A percentile compares a stretch with the other conserved stretches of the same genome.
Conservation (phyloP, 116 monocot species). For the Trichopus zeylanicus region DNA sequence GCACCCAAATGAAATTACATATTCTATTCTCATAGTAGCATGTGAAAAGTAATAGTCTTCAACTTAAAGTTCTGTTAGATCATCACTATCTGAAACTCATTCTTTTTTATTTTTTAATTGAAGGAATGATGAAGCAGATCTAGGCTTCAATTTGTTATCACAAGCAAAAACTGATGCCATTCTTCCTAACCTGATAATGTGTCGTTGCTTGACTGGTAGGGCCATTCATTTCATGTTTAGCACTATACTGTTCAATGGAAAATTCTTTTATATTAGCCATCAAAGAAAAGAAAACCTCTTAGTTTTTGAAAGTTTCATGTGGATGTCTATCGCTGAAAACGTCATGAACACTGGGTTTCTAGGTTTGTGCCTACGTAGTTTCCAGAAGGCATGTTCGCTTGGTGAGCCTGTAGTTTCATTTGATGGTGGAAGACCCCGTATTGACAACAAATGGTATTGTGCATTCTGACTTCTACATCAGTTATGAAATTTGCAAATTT, state of each 20-base stretch:
- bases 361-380: conserved; percentile 73
- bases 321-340: not conserved
- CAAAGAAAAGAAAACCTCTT: not conserved
- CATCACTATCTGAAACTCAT: not conserved
- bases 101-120: conserved; percentile 10
- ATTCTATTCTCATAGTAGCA: conserved; percentile 68
- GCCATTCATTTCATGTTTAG: not conserved
- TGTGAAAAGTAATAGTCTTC: conserved; percentile 74
- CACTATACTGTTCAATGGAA: not conserved
- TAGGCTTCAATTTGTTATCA: conserved; percentile 52
- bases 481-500: not conserved
- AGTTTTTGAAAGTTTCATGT: not conserved
- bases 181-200: conserved; percentile 58
- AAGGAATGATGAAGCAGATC: conserved; percentile 75
- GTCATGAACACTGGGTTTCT: conserved; percentile 4
- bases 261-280: not conserved
- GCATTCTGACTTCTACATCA: not conserved
- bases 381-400: conserved; percentile 43
- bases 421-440: conserved; percentile 58
- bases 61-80: conserved; percentile 5
- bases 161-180: conserved; percentile 55
- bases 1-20: conserved; percentile 65
- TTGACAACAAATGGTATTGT: conserved; percentile 70
- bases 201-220: conserved; percentile 70
- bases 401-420: conserved; percentile 61